A percentile compares a stretch with the other conserved stretches of the same genome.
These are phyloP conservation scores for Tolypocladium album DNA, from an alignment of 2,329 filamentous ascomycete genomes.

Conservation along the genomic window DNA sequence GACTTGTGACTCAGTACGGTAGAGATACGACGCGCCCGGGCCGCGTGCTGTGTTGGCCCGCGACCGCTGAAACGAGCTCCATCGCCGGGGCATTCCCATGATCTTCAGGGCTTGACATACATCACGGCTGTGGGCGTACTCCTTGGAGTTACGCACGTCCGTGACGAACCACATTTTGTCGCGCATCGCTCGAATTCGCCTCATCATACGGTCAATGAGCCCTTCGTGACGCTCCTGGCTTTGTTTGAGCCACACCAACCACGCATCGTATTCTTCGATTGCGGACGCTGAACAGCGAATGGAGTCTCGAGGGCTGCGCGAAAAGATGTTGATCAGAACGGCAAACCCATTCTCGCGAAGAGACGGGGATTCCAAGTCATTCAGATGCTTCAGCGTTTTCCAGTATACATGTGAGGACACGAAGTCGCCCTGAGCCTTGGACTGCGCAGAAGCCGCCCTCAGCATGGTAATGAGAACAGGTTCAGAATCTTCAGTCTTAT, in stretches of 20 bases:
- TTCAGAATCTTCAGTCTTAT: conserved; percentile 30
- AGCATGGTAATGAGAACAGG: conserved; percentile 61
- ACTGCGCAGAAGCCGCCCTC: conserved; percentile 64
- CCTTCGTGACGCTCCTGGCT: conserved; percentile 69
- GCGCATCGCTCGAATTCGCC: conserved; percentile 61
- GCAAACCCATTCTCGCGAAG: conserved; percentile 59
- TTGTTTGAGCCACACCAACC: conserved; percentile 75
- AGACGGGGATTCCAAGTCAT: conserved; percentile 47
- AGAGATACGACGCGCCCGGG: conserved; percentile 52
- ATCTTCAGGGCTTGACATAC: conserved; percentile 81
- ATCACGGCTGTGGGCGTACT: conserved; percentile 78
- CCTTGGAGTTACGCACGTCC: conserved; percentile 80
- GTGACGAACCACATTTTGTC: conserved; percentile 99
- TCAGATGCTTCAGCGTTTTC: conserved; percentile 68
- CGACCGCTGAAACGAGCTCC: conserved; percentile 38
- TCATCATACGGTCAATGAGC: conserved; percentile 65
- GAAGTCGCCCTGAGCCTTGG: conserved; percentile 70
- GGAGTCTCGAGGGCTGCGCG: conserved; percentile 57
- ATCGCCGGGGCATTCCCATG: conserved; percentile 63
- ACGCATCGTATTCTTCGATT: conserved; percentile 69
- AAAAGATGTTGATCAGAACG: conserved; percentile 63
- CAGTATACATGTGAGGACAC: conserved; percentile 77
- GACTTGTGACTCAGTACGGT: conserved; percentile 74
- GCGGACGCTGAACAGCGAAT: conserved; percentile 60
- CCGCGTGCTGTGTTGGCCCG: conserved; percentile 36